Conservation (phyloP, 352 stramenopile genomes). For the Pythium periplocum region DNA sequence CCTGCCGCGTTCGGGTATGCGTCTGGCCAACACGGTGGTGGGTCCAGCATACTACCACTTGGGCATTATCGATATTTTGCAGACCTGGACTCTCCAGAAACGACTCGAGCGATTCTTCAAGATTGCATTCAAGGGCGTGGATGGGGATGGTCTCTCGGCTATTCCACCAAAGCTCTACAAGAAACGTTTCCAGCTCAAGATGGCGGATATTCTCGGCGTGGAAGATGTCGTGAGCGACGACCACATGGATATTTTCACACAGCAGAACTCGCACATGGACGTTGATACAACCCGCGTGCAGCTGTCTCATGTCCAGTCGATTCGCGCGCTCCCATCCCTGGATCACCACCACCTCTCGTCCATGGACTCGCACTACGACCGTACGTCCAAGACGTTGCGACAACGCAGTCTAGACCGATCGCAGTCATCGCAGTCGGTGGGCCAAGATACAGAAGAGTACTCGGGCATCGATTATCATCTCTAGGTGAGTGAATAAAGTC, state of each 20-base stretch:
- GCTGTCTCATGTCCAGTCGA: constrained; percentile 54
- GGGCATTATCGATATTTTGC: constrained; percentile 89
- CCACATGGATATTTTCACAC: constrained; percentile 49
- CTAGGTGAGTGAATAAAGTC: constrained; percentile 17
- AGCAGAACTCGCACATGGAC: constrained; percentile 88
- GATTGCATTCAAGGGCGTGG: constrained; percentile 77
- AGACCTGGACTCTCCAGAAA: constrained; percentile 87
- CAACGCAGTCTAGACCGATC: constrained; percentile 53
- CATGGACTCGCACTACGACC: constrained; percentile 63
- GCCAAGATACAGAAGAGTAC: constrained; percentile 79
- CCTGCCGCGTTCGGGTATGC: constrained; percentile 76
- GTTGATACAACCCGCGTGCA: constrained; percentile 62
- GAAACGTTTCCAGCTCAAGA: constrained; percentile 81
- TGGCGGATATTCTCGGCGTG: constrained; percentile 82
- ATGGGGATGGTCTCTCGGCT: constrained; percentile 77
- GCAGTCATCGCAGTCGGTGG: constrained; percentile 52
- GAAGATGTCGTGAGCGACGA: constrained; percentile 58
- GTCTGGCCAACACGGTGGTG: constrained; percentile 81
- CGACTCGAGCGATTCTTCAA: constrained; percentile 86
- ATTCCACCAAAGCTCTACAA: constrained; percentile 82
- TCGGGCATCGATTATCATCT: constrained; percentile 84
- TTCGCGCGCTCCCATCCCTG: constrained; percentile 57
- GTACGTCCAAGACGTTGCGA: constrained; percentile 41
- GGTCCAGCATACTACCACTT: constrained; percentile 88
- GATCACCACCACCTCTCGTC: constrained; percentile 57